Conservation (phyloP, 805 yeast genomes). For the Saccharomycopsis microspora region DNA sequence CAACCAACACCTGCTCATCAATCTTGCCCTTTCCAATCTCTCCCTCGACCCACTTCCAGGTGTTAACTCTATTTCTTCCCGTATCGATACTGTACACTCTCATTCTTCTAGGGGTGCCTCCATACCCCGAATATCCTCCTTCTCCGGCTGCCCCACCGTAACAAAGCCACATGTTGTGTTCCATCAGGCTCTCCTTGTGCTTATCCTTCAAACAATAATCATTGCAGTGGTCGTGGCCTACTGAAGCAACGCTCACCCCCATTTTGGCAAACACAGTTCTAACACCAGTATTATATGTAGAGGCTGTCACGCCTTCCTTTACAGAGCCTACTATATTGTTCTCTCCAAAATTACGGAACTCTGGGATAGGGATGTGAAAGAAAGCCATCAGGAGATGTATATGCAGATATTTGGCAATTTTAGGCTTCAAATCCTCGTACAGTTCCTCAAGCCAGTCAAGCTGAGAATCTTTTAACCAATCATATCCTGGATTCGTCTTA, state of each 20-base stretch:
- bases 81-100: slow-evolving; percentile 61
- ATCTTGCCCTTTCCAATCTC: slow-evolving; percentile 31
- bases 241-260: slow-evolving; percentile 66
- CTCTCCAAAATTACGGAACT: slow-evolving; percentile 40
- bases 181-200: slow-evolving; percentile 20
- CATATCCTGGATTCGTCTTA: slow-evolving; percentile 69
- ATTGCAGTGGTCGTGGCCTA: slow-evolving; percentile 95
- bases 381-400: slow-evolving; percentile 71
- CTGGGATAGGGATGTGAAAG: slow-evolving; percentile 91
- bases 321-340: slow-evolving; percentile 41
- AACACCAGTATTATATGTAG: slow-evolving; percentile 58
- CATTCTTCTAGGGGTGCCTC: slow-evolving; percentile 72
- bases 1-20: slow-evolving; percentile 42
- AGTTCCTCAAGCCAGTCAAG: slow-evolving; percentile 39
- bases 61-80: slow-evolving; percentile 27
- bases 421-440: slow-evolving; percentile 20
- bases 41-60: slow-evolving; percentile 69
- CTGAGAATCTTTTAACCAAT: slow-evolving; percentile 70
- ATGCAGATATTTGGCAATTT: slow-evolving; percentile 25
- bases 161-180: slow-evolving; percentile 60
- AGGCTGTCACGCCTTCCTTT: slow-evolving; percentile 73
- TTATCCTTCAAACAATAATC: slow-evolving; percentile 70
- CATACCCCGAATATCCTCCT: slow-evolving; percentile 94
- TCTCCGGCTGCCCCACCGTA: slow-evolving; percentile 92
- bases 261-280: slow-evolving; percentile 44